Percentiles rank a stretch among this genome's conserved stretches.
Evolutionary conservation across 2,329 filamentous ascomycete species (phyloP).

Genomic region (Lasiodiplodia sp.): DNA sequence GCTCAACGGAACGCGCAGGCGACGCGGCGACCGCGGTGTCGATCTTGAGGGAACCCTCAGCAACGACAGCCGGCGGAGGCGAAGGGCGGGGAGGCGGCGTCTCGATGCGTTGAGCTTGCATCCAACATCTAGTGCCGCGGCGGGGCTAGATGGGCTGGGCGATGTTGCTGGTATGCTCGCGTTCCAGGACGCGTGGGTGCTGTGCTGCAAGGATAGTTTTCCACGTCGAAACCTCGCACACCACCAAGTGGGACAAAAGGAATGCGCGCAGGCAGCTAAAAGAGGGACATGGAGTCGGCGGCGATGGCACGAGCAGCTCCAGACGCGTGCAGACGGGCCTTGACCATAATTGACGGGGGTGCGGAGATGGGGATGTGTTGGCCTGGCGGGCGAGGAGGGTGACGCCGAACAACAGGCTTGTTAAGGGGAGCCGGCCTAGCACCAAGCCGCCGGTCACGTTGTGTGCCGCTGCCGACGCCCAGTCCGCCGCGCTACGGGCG

Average conservation of each 20-base stretch:
- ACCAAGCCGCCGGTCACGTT: conserved; percentile 18
- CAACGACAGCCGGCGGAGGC: conserved; percentile 42
- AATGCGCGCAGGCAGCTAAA: conserved; percentile 18
- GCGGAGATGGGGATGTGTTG: conserved; percentile 22
- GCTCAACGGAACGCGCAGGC: conserved; percentile 48
- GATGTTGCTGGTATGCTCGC: conserved; percentile 20
- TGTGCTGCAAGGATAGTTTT: conserved; percentile 28
- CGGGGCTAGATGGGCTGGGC: conserved; percentile 14
- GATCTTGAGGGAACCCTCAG: conserved; percentile 37
- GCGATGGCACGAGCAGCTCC: conserved; percentile 21
- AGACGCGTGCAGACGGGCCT: conserved; percentile 22
- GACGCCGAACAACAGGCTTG: conserved; percentile 6
- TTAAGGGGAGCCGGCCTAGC: conserved; percentile 20
- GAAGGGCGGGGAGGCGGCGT: conserved; percentile 45
- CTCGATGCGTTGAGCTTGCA: conserved; percentile 48
- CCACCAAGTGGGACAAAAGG: conserved; percentile 14
- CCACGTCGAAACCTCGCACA: conserved; percentile 13
- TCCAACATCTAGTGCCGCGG: conserved; percentile 39
- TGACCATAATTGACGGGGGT: conserved; percentile 25
- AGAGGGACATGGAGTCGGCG: conserved; percentile 25
- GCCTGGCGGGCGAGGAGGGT: conserved; percentile 17
- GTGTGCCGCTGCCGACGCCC: too few species aligned
- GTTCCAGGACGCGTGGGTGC: conserved; percentile 10
- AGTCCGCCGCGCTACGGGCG: neutral
- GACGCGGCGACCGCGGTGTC: conserved; percentile 41